Conservation (phyloP, 345 rosid species). For the Linum usitatissimum region DNA sequence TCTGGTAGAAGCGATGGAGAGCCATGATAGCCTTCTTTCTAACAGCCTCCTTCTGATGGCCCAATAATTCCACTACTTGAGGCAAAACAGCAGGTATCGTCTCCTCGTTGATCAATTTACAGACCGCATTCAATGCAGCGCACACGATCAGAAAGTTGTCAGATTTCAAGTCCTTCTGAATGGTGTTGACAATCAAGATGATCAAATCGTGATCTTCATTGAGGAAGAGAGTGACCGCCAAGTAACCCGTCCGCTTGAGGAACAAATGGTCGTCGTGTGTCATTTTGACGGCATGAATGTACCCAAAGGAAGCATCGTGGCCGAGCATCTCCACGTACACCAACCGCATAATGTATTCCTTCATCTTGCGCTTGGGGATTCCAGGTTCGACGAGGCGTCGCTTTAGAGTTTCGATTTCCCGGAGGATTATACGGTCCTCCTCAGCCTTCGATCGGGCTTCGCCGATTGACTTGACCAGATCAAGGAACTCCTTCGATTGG, state of each 20-base stretch:
- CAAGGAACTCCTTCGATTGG: constrained; percentile 90
- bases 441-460: constrained; percentile 99
- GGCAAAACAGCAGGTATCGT: constrained; percentile 95
- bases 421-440: constrained; percentile 88
- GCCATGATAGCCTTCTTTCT: constrained; percentile 99
- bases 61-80: constrained; percentile 75
- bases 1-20: constrained; percentile 73
- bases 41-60: constrained; percentile 82
- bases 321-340: constrained; percentile 96
- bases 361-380: constrained; percentile 87
- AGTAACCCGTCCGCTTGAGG: constrained; percentile 88
- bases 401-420: constrained; percentile 84
- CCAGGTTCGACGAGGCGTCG: constrained; percentile 82
- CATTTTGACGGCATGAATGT: constrained; percentile 99
- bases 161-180: constrained; percentile 92
- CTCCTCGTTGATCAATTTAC: constrained; percentile 90
- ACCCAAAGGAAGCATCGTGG: constrained; percentile 93
- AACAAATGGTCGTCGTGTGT: constrained; percentile 75
- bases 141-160: constrained; percentile 82
- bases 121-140: constrained; percentile 82
- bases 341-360: constrained; percentile 79
- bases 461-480: constrained; percentile 93
- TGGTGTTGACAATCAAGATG: constrained; percentile 84
- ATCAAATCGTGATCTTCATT: constrained; percentile 95
- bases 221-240: constrained; percentile 83